Evolutionary conservation across 2,329 filamentous ascomycete genomes (phyloP).

Genomic region (Apiospora phragmitis): DNA sequence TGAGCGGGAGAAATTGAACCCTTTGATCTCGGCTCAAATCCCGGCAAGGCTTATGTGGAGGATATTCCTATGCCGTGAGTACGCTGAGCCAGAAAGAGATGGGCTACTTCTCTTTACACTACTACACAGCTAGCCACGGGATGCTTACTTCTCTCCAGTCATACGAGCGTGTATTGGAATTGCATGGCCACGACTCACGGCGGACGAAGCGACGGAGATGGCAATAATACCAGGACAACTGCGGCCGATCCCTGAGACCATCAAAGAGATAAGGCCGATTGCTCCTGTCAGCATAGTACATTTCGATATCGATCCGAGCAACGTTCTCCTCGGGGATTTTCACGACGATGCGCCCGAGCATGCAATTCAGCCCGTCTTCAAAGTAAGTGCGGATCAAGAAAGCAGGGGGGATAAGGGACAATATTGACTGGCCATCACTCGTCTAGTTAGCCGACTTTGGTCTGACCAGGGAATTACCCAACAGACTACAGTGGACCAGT

Average conservation of each 20-base stretch:
- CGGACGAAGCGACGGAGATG: not conserved
- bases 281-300: not conserved
- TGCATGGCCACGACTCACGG: not conserved
- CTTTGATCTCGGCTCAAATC: not conserved
- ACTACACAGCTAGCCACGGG: not conserved
- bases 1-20: not conserved
- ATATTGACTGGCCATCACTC: not conserved
- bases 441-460: not conserved
- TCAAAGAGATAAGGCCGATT: not conserved
- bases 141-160: not conserved
- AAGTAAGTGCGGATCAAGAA: not conserved
- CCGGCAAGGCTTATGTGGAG: not conserved
- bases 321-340: not conserved
- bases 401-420: not conserved
- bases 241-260: not conserved
- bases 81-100: not conserved
- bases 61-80: not conserved
- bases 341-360: not conserved
- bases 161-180: not conserved
- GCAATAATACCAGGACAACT: not conserved
- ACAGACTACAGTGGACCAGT: not conserved
- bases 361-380: not conserved
- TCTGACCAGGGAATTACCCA: not conserved
- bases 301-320: constrained; percentile 1
- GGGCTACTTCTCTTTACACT: not conserved